Conservation (phyloP, 257 asterid genomes). For the Nicotiana undulata region DNA sequence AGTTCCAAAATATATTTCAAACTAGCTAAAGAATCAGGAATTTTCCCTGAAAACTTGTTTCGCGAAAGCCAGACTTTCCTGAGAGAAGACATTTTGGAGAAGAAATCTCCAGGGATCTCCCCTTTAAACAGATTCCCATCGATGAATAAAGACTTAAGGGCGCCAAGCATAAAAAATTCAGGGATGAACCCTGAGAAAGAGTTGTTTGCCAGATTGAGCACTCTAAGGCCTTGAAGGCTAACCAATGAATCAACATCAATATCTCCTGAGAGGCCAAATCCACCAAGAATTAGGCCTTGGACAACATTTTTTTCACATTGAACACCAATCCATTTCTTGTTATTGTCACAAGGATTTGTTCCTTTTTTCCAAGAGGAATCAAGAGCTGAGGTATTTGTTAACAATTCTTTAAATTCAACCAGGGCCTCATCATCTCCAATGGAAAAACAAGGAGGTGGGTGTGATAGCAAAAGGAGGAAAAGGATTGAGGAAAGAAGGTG, state of each 20-base stretch:
- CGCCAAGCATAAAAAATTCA: slow-evolving; percentile 40
- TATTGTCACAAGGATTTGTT: slow-evolving; percentile 48
- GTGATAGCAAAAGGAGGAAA: slow-evolving; percentile 18
- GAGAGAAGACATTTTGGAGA: slow-evolving; percentile 41
- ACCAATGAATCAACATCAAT: slow-evolving; percentile 30
- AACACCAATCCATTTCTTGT: slow-evolving; percentile 49
- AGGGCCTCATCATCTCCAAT: slow-evolving; percentile 38
- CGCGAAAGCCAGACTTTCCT: slow-evolving; percentile 40
- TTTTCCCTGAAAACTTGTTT: slow-evolving; percentile 50
- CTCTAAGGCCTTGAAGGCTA: slow-evolving; percentile 36
- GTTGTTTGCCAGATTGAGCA: slow-evolving; percentile 49
- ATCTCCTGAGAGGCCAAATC: slow-evolving; percentile 33
- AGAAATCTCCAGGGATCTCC: slow-evolving; percentile 40
- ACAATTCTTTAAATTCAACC: slow-evolving; percentile 44
- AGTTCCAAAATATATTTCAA: slow-evolving; percentile 29
- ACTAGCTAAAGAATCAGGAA: slow-evolving; percentile 43
- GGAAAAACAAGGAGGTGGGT: slow-evolving; percentile 18
- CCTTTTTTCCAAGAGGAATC: slow-evolving; percentile 55
- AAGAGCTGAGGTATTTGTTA: slow-evolving; percentile 37
- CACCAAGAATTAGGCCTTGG: slow-evolving; percentile 33
- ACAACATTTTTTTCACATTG: slow-evolving; percentile 38
- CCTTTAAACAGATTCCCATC: slow-evolving; percentile 50
- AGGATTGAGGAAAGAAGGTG: slow-evolving; percentile 15
- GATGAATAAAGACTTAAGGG: slow-evolving; percentile 40
- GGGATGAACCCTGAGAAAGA: slow-evolving; percentile 54